These are phyloP conservation scores for Tylopilus sp. DNA, from an alignment of 768 basidiomycete genomes.

Conservation along the genomic window DNA sequence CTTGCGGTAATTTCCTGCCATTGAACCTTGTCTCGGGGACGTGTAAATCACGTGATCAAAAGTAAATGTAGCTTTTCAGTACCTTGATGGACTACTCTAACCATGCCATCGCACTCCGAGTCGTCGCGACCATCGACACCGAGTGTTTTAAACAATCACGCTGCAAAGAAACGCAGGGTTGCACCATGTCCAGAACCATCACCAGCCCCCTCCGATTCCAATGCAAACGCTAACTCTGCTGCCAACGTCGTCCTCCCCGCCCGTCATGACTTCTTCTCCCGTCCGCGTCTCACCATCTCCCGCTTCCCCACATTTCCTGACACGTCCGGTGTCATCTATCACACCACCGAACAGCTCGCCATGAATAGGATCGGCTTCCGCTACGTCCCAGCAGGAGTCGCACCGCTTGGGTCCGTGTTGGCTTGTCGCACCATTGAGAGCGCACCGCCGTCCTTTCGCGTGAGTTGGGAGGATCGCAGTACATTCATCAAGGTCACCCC, in stretches of 20 bases:
- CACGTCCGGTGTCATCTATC: conserved; percentile 49
- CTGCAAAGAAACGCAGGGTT: conserved; percentile 51
- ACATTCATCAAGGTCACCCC: conserved; percentile 74
- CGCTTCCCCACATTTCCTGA: conserved; percentile 70
- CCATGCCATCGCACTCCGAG: conserved; percentile 22
- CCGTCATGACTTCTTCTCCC: conserved; percentile 64
- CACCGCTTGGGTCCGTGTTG: conserved; percentile 49
- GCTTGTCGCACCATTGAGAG: conserved; percentile 82
- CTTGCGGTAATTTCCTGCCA: background rate
- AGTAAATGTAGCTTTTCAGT: background rate
- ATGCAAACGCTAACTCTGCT: conserved; percentile 19
- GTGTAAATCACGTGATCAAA: conserved; percentile 18
- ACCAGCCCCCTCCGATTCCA: conserved; percentile 57
- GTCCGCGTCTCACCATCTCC: conserved; percentile 70
- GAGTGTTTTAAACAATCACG: conserved; percentile 12
- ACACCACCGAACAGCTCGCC: conserved; percentile 66
- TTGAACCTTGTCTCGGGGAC: background rate
- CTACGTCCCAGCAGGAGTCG: conserved; percentile 76
- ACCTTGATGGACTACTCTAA: no score
- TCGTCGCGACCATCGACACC: conserved; percentile 36
- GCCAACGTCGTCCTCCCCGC: conserved; percentile 56
- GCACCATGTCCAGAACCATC: conserved; percentile 43
- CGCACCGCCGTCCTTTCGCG: conserved; percentile 62
- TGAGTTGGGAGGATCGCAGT: conserved; percentile 91
- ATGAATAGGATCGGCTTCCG: conserved; percentile 77